A percentile compares a stretch with the other conserved stretches of the same genome.
Evolutionary conservation across 768 basidiomycete genomes (phyloP).

Genomic region (Tylopilus sp.): DNA sequence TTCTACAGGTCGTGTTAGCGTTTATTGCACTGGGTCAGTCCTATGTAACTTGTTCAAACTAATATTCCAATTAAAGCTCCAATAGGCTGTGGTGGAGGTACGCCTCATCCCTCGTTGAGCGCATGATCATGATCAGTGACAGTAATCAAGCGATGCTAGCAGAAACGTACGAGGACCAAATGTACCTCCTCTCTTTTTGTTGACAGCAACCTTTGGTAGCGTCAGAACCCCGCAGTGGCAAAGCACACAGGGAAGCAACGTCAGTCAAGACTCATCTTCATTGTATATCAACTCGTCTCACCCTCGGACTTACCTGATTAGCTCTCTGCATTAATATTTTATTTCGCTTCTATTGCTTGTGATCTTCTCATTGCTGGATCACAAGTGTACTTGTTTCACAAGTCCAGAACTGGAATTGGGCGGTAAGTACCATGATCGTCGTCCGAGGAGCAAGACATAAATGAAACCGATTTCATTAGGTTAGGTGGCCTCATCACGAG

Average conservation of each 20-base stretch:
- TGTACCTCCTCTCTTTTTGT: neutral
- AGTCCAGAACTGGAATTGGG: constrained; percentile 28
- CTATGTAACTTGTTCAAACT: neutral
- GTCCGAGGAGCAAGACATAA: neutral
- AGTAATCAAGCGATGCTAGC: constrained; percentile 26
- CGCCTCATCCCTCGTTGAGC: neutral
- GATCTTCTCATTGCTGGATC: constrained; percentile 34
- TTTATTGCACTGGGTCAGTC: constrained; percentile 27
- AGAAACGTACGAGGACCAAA: constrained; percentile 25
- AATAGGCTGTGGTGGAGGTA: constrained; percentile 31
- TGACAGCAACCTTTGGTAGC: constrained; percentile 9
- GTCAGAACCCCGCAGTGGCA: constrained; percentile 32
- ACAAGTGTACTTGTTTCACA: constrained; percentile 33
- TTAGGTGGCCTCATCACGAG: constrained; percentile 32
- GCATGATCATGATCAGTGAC: neutral
- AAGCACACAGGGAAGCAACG: constrained; percentile 30
- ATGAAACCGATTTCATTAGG: constrained; percentile 9
- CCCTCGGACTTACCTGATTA: neutral
- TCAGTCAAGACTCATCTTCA: constrained; percentile 10
- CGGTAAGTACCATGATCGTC: constrained; percentile 16
- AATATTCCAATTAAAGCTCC: neutral
- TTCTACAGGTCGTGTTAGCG: constrained; percentile 24
- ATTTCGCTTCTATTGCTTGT: constrained; percentile 32
- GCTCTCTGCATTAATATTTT: constrained; percentile 32
- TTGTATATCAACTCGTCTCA: neutral